Evolutionary conservation across 73 alveolate genomes (phyloP).

Genomic region (Paramecium tetraurelia): DNA sequence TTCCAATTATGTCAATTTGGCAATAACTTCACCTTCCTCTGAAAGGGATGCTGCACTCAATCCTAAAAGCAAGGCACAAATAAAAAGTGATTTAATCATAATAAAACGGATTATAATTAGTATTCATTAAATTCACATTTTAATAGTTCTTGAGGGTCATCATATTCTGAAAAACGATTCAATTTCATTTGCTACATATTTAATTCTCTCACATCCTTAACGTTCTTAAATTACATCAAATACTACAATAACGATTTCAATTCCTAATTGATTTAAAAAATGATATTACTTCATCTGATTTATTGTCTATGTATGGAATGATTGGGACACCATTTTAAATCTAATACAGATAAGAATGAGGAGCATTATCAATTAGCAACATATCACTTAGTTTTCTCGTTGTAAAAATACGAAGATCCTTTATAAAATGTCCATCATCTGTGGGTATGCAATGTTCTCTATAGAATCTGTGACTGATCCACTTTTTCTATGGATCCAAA

Average conservation of each 20-base stretch:
- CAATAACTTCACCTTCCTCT: constrained; percentile 22
- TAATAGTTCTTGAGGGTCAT: constrained; percentile 36
- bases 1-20: background rate
- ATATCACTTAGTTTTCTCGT: constrained; percentile 69
- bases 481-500: constrained; percentile 84
- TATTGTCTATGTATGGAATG: constrained; percentile 76
- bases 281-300: constrained; percentile 62
- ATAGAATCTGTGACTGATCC: constrained; percentile 81
- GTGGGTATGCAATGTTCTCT: constrained; percentile 88
- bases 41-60: background rate
- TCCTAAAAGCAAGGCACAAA: constrained; percentile 8
- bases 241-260: constrained; percentile 25
- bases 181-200: background rate
- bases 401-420: constrained; percentile 89
- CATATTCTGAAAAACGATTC: constrained; percentile 35
- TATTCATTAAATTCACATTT: constrained; percentile 30
- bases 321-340: constrained; percentile 83
- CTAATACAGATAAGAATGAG: constrained; percentile 77
- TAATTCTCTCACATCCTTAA: constrained; percentile 43
- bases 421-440: constrained; percentile 88
- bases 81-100: background rate
- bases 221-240: constrained; percentile 13
- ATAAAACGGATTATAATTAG: constrained; percentile 45
- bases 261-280: background rate
- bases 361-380: constrained; percentile 93